Evolutionary conservation across 305 asterid genomes (phyloP), one percentile per base, ranked within the genome.

Genomic region (Plantago rigida): DNA sequence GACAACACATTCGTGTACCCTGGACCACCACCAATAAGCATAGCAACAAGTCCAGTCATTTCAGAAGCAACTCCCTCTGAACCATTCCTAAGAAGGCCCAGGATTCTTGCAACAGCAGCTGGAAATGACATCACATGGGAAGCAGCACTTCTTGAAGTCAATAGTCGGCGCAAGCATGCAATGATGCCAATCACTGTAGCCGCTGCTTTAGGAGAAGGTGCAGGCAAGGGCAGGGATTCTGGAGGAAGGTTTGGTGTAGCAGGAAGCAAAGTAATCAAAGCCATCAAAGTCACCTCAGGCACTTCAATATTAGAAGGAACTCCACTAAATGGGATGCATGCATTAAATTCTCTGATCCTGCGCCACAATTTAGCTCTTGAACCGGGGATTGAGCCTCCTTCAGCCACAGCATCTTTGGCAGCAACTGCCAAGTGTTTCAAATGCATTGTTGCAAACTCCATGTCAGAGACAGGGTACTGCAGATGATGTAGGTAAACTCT

Each of bases 311-410:
- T 82, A 62, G 83, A 81, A 61, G 99, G 97, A 42, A 93, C 92
- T 63, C 99, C 99, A 77, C 78, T 70, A 70, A 78, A 85, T 68
- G 97, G 96, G 71, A 93, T 64, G 65, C 97, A 89, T 44, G 97
- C 97, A 82, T 93, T 93, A 77, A 93, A 89, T 73, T 93, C 99
- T 73, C 99, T 85, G 69, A 93, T 89, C 74, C 99, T 78, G 45
- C 99, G 95, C 99, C 99, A 93, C 67, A 93, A 69, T 75, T 89
- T 93, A 73, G 99, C 99, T 80, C 97, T 87, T 71, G 99, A 93
- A 75, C 99, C 99, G 69, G 99, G 96, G 77, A 93, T 87, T 52
- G 97, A 93, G 68, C 99, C 99, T 70, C 99, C 99, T 81, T 93
- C 99, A 39, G 95, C 79, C 26, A 93, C 97, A 73, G 99, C 99